phyloP scores from a whole-genome alignment of 495 filamentous ascomycete genomes.

The Neurospora sp. region DNA sequence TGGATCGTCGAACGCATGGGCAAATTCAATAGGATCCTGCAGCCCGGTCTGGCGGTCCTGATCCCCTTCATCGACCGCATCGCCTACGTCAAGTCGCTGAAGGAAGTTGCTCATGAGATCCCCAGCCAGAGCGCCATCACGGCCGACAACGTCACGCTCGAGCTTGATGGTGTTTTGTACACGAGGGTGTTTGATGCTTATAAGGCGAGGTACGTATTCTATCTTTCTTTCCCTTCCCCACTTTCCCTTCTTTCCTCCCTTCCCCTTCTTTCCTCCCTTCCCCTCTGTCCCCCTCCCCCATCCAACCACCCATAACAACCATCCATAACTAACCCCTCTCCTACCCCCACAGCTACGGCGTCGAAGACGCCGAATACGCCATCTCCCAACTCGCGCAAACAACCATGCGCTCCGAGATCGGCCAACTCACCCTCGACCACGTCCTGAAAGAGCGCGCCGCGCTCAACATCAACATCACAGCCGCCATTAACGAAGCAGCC shows the following conservation, averaged over 20 bases:
- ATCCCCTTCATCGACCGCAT: constrained; percentile 91
- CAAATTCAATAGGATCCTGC: constrained; percentile 82
- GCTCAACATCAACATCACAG: constrained; percentile 94
- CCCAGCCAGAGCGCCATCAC: constrained; percentile 92
- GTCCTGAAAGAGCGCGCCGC: constrained; percentile 92
- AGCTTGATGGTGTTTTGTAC: constrained; percentile 91
- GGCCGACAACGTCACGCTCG: constrained; percentile 93
- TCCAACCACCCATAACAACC: neutral
- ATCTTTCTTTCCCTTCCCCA: neutral
- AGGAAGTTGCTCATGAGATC: constrained; percentile 93
- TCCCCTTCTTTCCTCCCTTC: constrained; percentile 1
- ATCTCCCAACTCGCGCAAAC: constrained; percentile 97
- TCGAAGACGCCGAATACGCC: constrained; percentile 97
- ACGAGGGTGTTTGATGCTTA: constrained; percentile 95
- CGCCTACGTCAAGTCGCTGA: constrained; percentile 93
- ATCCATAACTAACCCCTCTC: constrained; percentile 5
- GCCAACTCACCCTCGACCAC: constrained; percentile 91
- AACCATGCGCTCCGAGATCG: constrained; percentile 97
- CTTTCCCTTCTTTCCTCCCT: neutral
- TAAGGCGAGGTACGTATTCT: constrained; percentile 65
- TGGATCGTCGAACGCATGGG: constrained; percentile 99
- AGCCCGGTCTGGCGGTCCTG: constrained; percentile 83
- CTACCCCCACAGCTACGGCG: constrained; percentile 64
- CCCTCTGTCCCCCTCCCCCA: neutral
- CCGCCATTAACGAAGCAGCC: constrained; percentile 95